These are phyloP conservation scores for Geranomyces michiganensis DNA, from an alignment of 192 early-diverging fungal genomes.

Conservation along the genomic window DNA sequence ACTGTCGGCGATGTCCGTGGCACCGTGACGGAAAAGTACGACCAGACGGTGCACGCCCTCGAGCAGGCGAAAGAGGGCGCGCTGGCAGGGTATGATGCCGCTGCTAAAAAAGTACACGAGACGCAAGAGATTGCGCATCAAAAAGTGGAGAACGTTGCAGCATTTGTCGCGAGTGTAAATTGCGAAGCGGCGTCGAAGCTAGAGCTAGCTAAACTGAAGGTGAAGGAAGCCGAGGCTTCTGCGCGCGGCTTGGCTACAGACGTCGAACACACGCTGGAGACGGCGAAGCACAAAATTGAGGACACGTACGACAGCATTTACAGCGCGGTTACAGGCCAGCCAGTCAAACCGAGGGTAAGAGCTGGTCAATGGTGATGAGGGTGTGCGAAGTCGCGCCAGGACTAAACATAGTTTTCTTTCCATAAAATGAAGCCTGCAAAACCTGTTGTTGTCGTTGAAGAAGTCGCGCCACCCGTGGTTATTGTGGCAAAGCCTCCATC, in stretches of 20 bases:
- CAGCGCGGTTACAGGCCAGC: conserved; percentile 26
- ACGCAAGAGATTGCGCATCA: conserved; percentile 39
- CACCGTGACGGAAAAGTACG: conserved; percentile 32
- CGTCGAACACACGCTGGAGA: conserved; percentile 18
- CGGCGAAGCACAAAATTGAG: conserved; percentile 27
- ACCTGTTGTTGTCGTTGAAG: neutral
- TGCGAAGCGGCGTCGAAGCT: conserved; percentile 65
- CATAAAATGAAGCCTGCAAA: conserved; percentile 8
- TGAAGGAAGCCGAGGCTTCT: conserved; percentile 31
- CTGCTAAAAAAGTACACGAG: conserved; percentile 37
- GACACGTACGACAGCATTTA: conserved; percentile 26
- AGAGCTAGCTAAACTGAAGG: conserved; percentile 26
- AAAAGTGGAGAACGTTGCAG: conserved; percentile 39
- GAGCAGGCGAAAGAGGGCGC: conserved; percentile 38
- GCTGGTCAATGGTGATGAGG: no score
- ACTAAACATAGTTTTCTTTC: neutral
- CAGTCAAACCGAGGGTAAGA: conserved; percentile 28
- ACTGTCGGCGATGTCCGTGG: conserved; percentile 31
- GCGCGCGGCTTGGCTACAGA: conserved; percentile 5
- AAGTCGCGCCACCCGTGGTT: neutral
- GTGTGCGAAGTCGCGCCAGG: no score
- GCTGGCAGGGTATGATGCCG: conserved; percentile 28
- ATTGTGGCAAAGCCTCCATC: no score
- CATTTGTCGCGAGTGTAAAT: conserved; percentile 54
- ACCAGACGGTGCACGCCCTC: conserved; percentile 36